phyloP scores from a whole-genome alignment of 768 basidiomycete genomes.

The Suillus alpinus region DNA sequence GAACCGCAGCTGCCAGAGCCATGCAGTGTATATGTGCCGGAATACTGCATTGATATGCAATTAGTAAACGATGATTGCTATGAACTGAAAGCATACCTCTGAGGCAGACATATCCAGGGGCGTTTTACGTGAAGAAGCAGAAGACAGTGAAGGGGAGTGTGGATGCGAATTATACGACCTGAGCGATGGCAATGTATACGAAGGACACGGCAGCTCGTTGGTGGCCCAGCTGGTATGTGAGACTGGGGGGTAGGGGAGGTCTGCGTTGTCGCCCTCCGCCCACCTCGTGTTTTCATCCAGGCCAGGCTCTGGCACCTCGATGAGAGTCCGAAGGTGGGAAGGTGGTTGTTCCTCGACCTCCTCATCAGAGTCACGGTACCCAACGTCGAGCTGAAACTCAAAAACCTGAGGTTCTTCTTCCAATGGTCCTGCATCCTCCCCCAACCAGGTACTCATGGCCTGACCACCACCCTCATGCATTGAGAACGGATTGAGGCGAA shows the following conservation, averaged over 20 bases:
- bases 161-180: constrained; percentile 25
- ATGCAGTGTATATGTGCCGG: constrained; percentile 23
- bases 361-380: constrained; percentile 20
- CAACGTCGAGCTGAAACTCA: constrained; percentile 59
- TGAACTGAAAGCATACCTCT: constrained; percentile 19
- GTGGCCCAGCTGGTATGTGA: constrained; percentile 28
- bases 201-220: constrained; percentile 22
- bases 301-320: constrained; percentile 11
- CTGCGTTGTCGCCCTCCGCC: constrained; percentile 20
- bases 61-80: neutral
- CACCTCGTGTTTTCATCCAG: constrained; percentile 20
- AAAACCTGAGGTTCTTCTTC: constrained; percentile 59
- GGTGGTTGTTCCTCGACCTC: constrained; percentile 15
- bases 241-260: constrained; percentile 17
- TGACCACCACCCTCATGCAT: constrained; percentile 52
- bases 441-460: constrained; percentile 41
- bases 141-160: constrained; percentile 27
- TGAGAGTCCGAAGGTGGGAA: constrained; percentile 10
- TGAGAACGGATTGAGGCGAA: constrained; percentile 75
- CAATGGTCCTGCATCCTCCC: constrained; percentile 56
- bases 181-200: constrained; percentile 28
- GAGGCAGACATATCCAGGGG: constrained; percentile 23
- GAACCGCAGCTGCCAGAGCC: constrained; percentile 26
- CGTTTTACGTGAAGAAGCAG: constrained; percentile 23
- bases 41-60: constrained; percentile 15